These are phyloP conservation scores for Chalaropsis ovoidea DNA, from an alignment of 2,329 filamentous ascomycete species.

Conservation along the genomic window DNA sequence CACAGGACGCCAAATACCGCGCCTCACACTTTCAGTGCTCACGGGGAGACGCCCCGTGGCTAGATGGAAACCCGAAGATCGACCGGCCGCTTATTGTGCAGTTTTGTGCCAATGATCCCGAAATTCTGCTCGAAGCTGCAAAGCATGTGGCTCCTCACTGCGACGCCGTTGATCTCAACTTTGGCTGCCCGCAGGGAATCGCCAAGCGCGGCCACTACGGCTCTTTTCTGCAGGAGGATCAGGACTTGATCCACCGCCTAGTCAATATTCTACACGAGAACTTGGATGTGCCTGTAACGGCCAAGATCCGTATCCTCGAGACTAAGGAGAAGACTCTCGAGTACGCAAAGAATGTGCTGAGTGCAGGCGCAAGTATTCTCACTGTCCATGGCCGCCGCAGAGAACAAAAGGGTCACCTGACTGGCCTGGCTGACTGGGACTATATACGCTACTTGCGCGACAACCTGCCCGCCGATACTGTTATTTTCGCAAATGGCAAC, in stretches of 20 bases:
- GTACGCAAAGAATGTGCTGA: slow-evolving; percentile 79
- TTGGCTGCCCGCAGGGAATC: slow-evolving; percentile 94
- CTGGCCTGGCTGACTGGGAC: slow-evolving; percentile 86
- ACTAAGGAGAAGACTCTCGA: slow-evolving; percentile 75
- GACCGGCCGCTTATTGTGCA: slow-evolving; percentile 92
- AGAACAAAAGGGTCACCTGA: slow-evolving; percentile 94
- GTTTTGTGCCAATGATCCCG: slow-evolving; percentile 83
- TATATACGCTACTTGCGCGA: slow-evolving; percentile 73
- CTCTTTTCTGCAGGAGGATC: slow-evolving; percentile 89
- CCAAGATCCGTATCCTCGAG: slow-evolving; percentile 86
- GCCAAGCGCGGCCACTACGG: slow-evolving; percentile 85
- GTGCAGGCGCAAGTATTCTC: slow-evolving; percentile 81
- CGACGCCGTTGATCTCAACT: slow-evolving; percentile 89
- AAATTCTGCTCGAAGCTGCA: slow-evolving; percentile 70
- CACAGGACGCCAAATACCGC: slow-evolving; percentile 65
- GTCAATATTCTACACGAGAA: slow-evolving; percentile 73
- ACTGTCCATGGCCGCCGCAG: slow-evolving; percentile 81
- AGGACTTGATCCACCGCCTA: slow-evolving; percentile 68
- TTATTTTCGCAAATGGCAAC: slow-evolving; percentile 95
- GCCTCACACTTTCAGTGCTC: slow-evolving; percentile 64
- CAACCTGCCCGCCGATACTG: slow-evolving; percentile 72
- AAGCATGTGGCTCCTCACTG: slow-evolving; percentile 72
- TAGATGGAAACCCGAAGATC: slow-evolving; percentile 76
- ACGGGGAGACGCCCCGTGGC: slow-evolving; percentile 39
- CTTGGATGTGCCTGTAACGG: slow-evolving; percentile 75